Base-by-base conservation (phyloP, 2,329 filamentous ascomycete genomes). In the Pyrenochaeta sp. region DNA sequence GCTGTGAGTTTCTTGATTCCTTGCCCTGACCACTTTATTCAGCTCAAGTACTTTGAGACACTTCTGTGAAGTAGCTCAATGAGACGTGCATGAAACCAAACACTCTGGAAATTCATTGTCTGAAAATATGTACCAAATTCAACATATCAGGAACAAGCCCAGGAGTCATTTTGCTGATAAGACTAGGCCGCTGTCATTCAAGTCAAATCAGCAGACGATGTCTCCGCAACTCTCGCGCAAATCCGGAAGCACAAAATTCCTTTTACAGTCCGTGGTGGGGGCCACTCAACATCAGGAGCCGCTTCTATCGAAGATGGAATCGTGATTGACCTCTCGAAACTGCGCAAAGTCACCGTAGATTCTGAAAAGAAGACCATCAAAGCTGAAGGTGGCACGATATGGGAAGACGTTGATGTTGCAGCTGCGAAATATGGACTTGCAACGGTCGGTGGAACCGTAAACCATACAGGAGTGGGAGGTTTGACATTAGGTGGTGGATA, bases 381-480 rank as follows among this genome's bases (percentile, higher is more conserved):
- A 0, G 77, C 75, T 14, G 75, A 78, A 42, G 80, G 81, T 18
- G 81, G 82, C 6, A 75, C 77, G 29, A 58, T 73, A 2, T 83
- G 81, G 80, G 69, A 67, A 41, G 78, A 83, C 54, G 76, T 85
- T 9, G 81, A 85, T 51, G 65, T 72, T 5, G 77, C 76, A 0
- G 76, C 77, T 0, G 78, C 71, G 37, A 64, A 75, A 34, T 68
- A 81, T 54, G 75, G 75, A 0, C 74, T 86, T 3, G 83, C 81
- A 2, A 81, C 81, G 1, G 80, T 85, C 0, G 83, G 82, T 7
- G 84, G 84, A 3, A 84, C 83, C 0, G 81, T 86, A 7, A 81
- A 81, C 28, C 80, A 85, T 51, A 86, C 82, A 1, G 83, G 84
- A 5, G 79, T 86, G 5, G 83, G 81, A 2, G 84, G 81, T 0